These are phyloP conservation scores for Brettanomyces sp. DNA, from an alignment of 805 yeast genomes.

Conservation along the genomic window DNA sequence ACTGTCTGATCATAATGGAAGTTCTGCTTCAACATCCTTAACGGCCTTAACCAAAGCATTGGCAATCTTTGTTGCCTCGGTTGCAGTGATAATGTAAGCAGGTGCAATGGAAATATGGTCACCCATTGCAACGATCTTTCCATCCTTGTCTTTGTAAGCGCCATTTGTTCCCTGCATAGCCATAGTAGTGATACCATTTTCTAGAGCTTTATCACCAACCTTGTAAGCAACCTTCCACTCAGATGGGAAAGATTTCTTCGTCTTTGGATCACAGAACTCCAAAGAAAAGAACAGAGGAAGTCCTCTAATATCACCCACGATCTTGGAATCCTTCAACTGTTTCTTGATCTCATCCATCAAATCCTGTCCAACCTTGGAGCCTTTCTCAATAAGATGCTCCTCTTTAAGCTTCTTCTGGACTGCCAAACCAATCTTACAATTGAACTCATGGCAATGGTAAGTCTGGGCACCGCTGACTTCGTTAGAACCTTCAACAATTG, in stretches of 20 bases:
- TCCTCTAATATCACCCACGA: conserved; percentile 46
- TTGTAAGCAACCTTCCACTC: conserved; percentile 19
- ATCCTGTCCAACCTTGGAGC: conserved; percentile 32
- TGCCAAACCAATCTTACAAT: conserved; percentile 37
- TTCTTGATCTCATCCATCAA: conserved; percentile 28
- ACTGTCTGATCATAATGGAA: conserved; percentile 2
- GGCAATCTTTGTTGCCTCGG: conserved; percentile 30
- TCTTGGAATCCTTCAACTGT: conserved; percentile 21
- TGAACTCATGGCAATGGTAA: conserved; percentile 39
- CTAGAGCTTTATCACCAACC: conserved; percentile 26
- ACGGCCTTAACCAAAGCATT: conserved; percentile 17
- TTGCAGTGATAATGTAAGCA: conserved; percentile 30
- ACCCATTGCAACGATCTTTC: conserved; percentile 8
- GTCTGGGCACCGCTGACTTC: conserved; percentile 40
- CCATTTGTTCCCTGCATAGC: conserved; percentile 34
- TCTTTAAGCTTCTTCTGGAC: conserved; percentile 31
- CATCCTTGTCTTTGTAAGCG: conserved; percentile 27
- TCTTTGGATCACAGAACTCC: conserved; percentile 36
- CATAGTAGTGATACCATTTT: conserved; percentile 34
- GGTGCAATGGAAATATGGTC: conserved; percentile 35
- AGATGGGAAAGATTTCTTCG: conserved; percentile 37
- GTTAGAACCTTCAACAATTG: conserved; percentile 32
- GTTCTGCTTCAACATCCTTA: conserved; percentile 10
- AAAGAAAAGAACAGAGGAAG: conserved; percentile 46
- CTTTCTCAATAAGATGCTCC: conserved; percentile 30